phyloP scores from a whole-genome alignment of 768 basidiomycete species.

The Saitozyma sp. region DNA sequence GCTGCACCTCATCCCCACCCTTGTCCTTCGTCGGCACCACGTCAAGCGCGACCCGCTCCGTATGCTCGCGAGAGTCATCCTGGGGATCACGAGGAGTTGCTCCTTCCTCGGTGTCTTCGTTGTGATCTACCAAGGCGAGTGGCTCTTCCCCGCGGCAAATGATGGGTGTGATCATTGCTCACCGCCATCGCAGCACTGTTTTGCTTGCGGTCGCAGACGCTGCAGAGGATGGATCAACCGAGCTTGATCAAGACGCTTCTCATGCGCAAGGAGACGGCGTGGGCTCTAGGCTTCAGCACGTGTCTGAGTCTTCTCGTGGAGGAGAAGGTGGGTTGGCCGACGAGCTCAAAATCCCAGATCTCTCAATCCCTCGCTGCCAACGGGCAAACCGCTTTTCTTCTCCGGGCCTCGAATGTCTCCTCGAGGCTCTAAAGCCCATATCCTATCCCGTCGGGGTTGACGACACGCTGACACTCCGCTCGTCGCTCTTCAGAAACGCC shows the following conservation, averaged over 20 bases:
- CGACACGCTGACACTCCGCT: background rate
- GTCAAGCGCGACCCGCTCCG: constrained; percentile 67
- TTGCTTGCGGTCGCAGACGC: constrained; percentile 31
- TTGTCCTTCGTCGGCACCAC: constrained; percentile 73
- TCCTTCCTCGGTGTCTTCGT: constrained; percentile 85
- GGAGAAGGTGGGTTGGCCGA: constrained; percentile 64
- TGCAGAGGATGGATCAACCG: constrained; percentile 18
- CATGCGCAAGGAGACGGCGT: constrained; percentile 70
- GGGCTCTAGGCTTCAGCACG: constrained; percentile 69
- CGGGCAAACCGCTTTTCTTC: background rate
- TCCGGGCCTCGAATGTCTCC: background rate
- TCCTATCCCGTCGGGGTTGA: background rate
- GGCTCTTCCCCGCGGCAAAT: too few species aligned
- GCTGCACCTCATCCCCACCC: constrained; percentile 79
- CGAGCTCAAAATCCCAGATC: too few species aligned
- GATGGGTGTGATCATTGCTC: too few species aligned
- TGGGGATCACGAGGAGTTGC: constrained; percentile 78
- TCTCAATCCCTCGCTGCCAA: too few species aligned
- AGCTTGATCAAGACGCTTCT: constrained; percentile 61
- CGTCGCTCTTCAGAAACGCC: constrained; percentile 57
- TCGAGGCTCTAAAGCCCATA: background rate
- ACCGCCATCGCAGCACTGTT: too few species aligned
- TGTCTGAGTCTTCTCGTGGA: constrained; percentile 83
- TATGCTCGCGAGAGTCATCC: constrained; percentile 65
- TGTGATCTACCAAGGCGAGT: constrained; percentile 74